These are phyloP conservation scores for Senna tora DNA, from an alignment of 306 rosid species.

Conservation along the genomic window DNA sequence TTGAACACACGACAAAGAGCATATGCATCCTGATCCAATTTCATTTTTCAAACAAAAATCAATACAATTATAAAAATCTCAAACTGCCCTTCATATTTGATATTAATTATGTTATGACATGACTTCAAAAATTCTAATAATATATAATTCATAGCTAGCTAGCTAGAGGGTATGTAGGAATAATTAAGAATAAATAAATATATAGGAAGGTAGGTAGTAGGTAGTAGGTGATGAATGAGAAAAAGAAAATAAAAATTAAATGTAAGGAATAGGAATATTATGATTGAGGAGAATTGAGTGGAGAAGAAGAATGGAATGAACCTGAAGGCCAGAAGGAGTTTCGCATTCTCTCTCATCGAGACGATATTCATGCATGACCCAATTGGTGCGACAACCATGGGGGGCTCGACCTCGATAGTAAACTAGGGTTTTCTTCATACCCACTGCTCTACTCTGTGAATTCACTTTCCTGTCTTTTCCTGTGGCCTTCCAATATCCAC, in stretches of 20 bases:
- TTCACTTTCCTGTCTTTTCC: conserved; percentile 93
- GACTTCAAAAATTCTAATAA: no score
- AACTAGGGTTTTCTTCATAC: conserved; percentile 98
- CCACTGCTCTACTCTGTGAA: conserved; percentile 68
- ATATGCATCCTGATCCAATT: conserved; percentile 83
- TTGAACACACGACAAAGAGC: conserved; percentile 93
- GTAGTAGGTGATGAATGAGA: no score
- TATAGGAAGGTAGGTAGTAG: no score
- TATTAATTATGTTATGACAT: no score
- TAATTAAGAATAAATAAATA: no score
- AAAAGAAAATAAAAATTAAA: no score
- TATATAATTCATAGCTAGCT: no score
- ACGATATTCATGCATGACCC: conserved; percentile 99
- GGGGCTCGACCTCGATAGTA: conserved; percentile 97
- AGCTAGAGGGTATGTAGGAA: no score
- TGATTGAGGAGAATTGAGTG: no score
- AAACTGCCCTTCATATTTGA: no score
- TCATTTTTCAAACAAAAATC: not conserved
- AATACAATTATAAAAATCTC: no score
- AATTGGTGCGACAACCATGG: conserved; percentile 80
- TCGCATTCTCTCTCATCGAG: conserved; percentile 90
- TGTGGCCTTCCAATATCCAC: conserved; percentile 96
- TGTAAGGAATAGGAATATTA: no score
- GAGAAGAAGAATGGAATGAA: conserved; percentile 12
- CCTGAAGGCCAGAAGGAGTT: conserved; percentile 71